These are phyloP conservation scores for Phytophthora sp. DNA, from an alignment of 352 stramenopile species.

Conservation along the genomic window DNA sequence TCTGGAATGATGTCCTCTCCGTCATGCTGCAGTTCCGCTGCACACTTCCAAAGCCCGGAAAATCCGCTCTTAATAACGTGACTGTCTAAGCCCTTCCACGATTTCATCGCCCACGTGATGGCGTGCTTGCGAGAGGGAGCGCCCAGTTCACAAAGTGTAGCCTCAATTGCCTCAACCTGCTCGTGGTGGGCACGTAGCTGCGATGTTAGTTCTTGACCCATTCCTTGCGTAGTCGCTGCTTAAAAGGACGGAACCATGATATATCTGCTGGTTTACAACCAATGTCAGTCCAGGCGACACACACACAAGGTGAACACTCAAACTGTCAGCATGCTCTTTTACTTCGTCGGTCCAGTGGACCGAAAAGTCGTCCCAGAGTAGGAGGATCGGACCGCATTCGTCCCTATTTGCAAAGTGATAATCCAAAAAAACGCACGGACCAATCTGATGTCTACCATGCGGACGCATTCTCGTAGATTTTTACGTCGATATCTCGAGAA, in stretches of 20 bases:
- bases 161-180: too few relatives aligned
- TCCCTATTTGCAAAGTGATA: too few relatives aligned
- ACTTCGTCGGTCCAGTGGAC: conserved; percentile 4
- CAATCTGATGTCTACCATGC: conserved; percentile 9
- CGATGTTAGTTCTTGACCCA: too few relatives aligned
- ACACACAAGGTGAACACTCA: background rate
- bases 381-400: background rate
- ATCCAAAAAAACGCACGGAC: too few relatives aligned
- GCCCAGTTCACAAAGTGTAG: background rate
- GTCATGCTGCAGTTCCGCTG: too few relatives aligned
- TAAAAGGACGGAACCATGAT: conserved; percentile 5
- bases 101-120: background rate
- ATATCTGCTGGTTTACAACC: background rate
- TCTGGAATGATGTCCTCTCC: too few relatives aligned
- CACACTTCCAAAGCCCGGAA: too few relatives aligned
- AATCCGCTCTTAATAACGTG: conserved; percentile 1
- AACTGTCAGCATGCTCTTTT: background rate
- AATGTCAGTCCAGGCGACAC: background rate
- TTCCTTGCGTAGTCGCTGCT: too few relatives aligned
- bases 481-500: background rate
- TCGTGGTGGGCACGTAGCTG: too few relatives aligned
- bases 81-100: background rate
- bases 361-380: conserved; percentile 11
- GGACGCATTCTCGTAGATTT: background rate
- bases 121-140: background rate